phyloP scores from a whole-genome alignment of 768 basidiomycete genomes.

The Boletus huronensis region DNA sequence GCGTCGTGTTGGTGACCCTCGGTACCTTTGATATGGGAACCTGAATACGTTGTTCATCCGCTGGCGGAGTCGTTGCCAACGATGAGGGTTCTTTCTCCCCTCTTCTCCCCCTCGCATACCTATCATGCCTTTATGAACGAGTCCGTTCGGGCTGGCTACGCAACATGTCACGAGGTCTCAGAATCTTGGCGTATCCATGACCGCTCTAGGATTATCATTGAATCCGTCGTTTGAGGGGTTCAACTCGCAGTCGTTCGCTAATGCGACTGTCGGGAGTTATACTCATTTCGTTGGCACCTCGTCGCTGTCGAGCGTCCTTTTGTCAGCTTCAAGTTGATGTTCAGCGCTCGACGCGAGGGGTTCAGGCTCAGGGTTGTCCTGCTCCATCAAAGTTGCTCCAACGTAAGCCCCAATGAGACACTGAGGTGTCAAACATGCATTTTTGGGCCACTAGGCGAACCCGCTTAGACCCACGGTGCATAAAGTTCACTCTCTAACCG shows the following conservation, averaged over 20 bases:
- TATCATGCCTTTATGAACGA: background rate
- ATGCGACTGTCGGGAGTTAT: background rate
- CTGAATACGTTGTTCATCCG: background rate
- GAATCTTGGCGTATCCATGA: slow-evolving; percentile 8
- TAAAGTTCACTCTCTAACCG: slow-evolving; percentile 13
- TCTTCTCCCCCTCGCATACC: background rate
- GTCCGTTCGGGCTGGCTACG: background rate
- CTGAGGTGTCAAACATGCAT: background rate
- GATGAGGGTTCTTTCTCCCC: slow-evolving; percentile 2
- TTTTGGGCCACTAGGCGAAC: slow-evolving; percentile 2
- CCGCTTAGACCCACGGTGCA: slow-evolving; percentile 2
- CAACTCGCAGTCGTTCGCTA: background rate
- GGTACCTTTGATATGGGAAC: slow-evolving; percentile 8
- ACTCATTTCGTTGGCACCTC: background rate
- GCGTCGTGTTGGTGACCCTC: slow-evolving; percentile 3
- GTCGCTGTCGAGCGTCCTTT: background rate
- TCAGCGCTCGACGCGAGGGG: background rate
- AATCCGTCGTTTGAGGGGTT: background rate
- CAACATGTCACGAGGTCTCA: slow-evolving; percentile 3
- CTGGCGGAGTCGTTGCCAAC: background rate
- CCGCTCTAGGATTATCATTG: slow-evolving; percentile 5
- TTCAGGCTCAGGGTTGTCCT: slow-evolving; percentile 1
- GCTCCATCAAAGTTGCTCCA: background rate
- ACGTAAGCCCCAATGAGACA: slow-evolving; percentile 2
- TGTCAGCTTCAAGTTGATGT: background rate